phyloP scores from a whole-genome alignment of 2,329 filamentous ascomycete genomes.

The Dendryphion nanum region DNA sequence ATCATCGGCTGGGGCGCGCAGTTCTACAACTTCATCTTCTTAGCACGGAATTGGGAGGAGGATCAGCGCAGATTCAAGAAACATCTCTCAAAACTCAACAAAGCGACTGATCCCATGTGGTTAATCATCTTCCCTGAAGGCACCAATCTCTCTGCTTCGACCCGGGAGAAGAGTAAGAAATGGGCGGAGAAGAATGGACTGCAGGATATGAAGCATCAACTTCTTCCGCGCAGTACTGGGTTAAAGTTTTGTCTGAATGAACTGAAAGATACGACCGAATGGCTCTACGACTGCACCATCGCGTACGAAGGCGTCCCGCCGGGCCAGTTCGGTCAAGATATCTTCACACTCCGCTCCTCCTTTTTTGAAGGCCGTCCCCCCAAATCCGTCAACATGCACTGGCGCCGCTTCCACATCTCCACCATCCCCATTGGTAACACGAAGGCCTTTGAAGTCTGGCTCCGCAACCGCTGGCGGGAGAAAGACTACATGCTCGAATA shows the following conservation, averaged over 20 bases:
- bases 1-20: conserved; percentile 78
- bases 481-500: conserved; percentile 88
- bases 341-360: conserved; percentile 81
- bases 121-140: conserved; percentile 84
- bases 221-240: conserved; percentile 78
- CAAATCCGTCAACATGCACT: conserved; percentile 95
- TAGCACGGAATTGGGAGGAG: conserved; percentile 83
- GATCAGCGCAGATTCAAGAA: conserved; percentile 75
- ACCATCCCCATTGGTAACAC: conserved; percentile 78
- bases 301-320: conserved; percentile 85
- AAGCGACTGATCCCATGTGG: conserved; percentile 80
- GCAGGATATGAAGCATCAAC: conserved; percentile 69
- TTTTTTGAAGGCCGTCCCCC: conserved; percentile 87
- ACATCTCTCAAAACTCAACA: conserved; percentile 69
- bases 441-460: conserved; percentile 78
- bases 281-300: conserved; percentile 90
- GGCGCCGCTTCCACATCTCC: conserved; percentile 77
- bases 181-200: conserved; percentile 78
- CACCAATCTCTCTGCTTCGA: conserved; percentile 74
- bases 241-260: conserved; percentile 77
- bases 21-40: conserved; percentile 87
- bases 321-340: conserved; percentile 78
- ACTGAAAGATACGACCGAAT: conserved; percentile 71
- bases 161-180: conserved; percentile 65
- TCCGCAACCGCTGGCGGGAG: conserved; percentile 83